These are phyloP conservation scores for Amaranthus hypochondriacus DNA, from an alignment of 148 eudicot species.

Conservation along the genomic window DNA sequence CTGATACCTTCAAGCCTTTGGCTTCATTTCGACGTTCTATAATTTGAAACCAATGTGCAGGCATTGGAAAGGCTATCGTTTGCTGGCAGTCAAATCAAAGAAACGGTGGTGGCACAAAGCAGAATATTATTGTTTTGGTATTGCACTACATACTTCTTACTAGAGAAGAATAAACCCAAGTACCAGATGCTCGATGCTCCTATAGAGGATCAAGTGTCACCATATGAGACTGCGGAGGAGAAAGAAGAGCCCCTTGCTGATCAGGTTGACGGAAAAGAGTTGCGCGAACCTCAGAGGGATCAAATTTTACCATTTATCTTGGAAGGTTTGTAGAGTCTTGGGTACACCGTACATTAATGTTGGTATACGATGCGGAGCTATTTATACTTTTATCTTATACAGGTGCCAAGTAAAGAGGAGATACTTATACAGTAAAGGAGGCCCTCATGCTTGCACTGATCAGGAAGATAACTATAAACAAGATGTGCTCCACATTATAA, in stretches of 20 bases:
- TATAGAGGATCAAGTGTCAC: conserved; percentile 35
- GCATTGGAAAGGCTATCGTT: conserved; percentile 87
- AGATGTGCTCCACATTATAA: conserved; percentile 9
- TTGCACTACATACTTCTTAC: conserved; percentile 71
- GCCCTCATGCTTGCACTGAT: conserved; percentile 26
- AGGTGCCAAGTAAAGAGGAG: conserved; percentile 56
- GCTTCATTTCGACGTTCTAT: background rate
- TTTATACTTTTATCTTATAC: conserved; percentile 65
- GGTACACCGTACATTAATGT: conserved; percentile 47
- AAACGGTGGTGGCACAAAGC: conserved; percentile 76
- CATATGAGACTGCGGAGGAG: conserved; percentile 27
- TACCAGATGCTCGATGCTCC: conserved; percentile 77
- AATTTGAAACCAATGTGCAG: conserved; percentile 33
- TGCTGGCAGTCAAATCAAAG: conserved; percentile 56
- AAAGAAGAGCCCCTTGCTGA: conserved; percentile 14
- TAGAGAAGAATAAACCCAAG: conserved; percentile 87
- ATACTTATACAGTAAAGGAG: conserved; percentile 30
- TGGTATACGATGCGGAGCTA: conserved; percentile 35
- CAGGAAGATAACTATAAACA: conserved; percentile 22
- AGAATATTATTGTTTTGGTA: conserved; percentile 85
- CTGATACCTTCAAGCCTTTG: background rate
- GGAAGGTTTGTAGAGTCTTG: conserved; percentile 83
- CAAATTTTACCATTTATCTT: conserved; percentile 63
- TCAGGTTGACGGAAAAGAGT: conserved; percentile 30
- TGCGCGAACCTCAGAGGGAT: conserved; percentile 42